phyloP scores from a whole-genome alignment of 2,329 filamentous ascomycete species.

The Colletotrichum cordylinicola region DNA sequence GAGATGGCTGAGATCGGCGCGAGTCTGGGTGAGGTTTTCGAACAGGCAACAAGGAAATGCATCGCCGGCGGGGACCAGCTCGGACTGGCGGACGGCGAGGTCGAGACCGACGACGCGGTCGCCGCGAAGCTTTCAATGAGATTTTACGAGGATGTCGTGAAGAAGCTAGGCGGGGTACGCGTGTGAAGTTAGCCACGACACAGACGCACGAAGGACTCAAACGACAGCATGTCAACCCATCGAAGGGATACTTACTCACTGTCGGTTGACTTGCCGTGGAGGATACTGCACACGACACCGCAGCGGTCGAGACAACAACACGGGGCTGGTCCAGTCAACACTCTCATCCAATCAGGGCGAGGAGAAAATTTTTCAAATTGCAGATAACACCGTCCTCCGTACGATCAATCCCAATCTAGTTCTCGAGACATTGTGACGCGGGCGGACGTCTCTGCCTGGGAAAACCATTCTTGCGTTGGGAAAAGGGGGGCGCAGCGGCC shows the following conservation, averaged over 20 bases:
- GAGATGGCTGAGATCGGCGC: constrained; percentile 39
- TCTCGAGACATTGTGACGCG: background rate
- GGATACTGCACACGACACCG: background rate
- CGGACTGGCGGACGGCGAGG: constrained; percentile 39
- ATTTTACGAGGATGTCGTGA: constrained; percentile 52
- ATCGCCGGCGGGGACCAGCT: constrained; percentile 41
- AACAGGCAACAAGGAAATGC: constrained; percentile 41
- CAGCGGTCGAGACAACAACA: background rate
- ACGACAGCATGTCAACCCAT: rapidly evolving
- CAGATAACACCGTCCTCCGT: background rate
- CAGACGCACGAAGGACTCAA: background rate
- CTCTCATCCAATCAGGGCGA: background rate
- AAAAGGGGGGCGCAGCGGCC: background rate
- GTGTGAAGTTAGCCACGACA: constrained; percentile 29
- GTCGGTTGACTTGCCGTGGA: background rate
- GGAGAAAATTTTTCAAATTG: background rate
- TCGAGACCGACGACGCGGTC: constrained; percentile 46
- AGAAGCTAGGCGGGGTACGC: constrained; percentile 41
- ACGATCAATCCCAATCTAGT: background rate
- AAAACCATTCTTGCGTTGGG: background rate
- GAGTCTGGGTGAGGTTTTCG: constrained; percentile 45
- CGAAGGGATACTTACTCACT: background rate
- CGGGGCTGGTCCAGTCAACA: rapidly evolving
- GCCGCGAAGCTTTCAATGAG: constrained; percentile 43
- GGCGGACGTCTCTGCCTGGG: background rate